phyloP scores from a whole-genome alignment of 2,329 filamentous ascomycete genomes.

The Dryadomyces quercus-mongolicae region DNA sequence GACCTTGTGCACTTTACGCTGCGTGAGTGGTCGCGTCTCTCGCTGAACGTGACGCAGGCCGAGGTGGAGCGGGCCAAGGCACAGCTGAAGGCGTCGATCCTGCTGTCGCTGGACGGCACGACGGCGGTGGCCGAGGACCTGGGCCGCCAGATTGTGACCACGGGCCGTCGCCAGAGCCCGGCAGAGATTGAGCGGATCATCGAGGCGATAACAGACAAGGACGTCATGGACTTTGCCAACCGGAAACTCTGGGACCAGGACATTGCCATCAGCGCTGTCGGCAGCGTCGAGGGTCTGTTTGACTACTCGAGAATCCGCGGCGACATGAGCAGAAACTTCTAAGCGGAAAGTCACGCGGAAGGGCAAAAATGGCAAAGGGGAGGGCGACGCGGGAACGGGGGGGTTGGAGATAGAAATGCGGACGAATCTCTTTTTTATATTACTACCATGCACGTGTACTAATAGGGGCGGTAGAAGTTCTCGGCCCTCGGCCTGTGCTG shows the following conservation, averaged over 20 bases:
- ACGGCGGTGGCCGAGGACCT: conserved; percentile 97
- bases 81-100: conserved; percentile 95
- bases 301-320: conserved; percentile 45
- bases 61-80: conserved; percentile 98
- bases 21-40: conserved; percentile 94
- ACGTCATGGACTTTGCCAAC: conserved; percentile 93
- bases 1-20: conserved; percentile 97
- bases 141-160: conserved; percentile 95
- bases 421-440: background rate
- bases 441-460: conserved; percentile 6
- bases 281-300: conserved; percentile 75
- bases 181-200: conserved; percentile 92
- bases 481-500: too few species aligned
- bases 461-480: conserved; percentile 2
- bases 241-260: conserved; percentile 97
- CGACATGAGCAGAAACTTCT: conserved; percentile 26
- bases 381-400: background rate
- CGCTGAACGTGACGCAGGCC: conserved; percentile 72
- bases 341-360: conserved; percentile 5
- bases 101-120: conserved; percentile 93
- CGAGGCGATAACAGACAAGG: conserved; percentile 81
- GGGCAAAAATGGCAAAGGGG: background rate
- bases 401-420: background rate
- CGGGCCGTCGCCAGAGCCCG: conserved; percentile 79
- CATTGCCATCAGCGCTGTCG: conserved; percentile 84